phyloP scores from a whole-genome alignment of 1,284 basidiomycete species.

The Nidula niveotomentosa region DNA sequence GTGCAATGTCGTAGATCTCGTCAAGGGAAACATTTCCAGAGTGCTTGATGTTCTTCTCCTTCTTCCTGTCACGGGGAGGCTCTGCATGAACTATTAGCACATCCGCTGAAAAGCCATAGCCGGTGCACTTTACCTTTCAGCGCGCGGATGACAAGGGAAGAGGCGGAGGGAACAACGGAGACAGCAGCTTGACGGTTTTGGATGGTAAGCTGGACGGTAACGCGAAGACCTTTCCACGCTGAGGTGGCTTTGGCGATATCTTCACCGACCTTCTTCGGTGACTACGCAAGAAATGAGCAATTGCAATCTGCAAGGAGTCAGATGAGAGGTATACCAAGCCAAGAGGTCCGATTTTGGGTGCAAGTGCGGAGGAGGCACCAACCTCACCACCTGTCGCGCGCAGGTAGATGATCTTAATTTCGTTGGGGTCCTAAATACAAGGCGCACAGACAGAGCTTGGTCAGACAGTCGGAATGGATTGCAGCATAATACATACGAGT shows the following conservation, averaged over 20 bases:
- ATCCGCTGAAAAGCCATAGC: too few relatives aligned
- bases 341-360: conserved; percentile 99
- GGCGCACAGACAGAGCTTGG: too few relatives aligned
- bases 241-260: conserved; percentile 99
- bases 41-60: conserved; percentile 99
- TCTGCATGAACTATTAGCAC: conserved; percentile 64
- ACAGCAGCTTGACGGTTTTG: conserved; percentile 99
- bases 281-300: too few relatives aligned
- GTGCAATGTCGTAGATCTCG: conserved; percentile 94
- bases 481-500: conserved; percentile 49
- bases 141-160: conserved; percentile 97
- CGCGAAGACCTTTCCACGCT: conserved; percentile 99
- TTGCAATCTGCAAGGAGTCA: too few relatives aligned
- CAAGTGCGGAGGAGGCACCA: conserved; percentile 97
- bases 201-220: conserved; percentile 98
- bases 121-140: conserved; percentile 79
- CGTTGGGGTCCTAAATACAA: conserved; percentile 75
- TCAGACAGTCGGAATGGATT: background rate
- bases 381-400: conserved; percentile 99
- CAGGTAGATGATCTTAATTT: conserved; percentile 99
- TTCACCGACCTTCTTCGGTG: conserved; percentile 99
- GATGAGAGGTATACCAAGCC: conserved; percentile 88
- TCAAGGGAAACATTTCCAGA: conserved; percentile 93
- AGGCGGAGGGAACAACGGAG: conserved; percentile 96
- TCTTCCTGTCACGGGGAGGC: conserved; percentile 99